Percentiles rank a stretch among this genome's conserved stretches.
These are phyloP conservation scores for Podospora anserina DNA, from an alignment of 495 filamentous ascomycete genomes.

Conservation along the genomic window DNA sequence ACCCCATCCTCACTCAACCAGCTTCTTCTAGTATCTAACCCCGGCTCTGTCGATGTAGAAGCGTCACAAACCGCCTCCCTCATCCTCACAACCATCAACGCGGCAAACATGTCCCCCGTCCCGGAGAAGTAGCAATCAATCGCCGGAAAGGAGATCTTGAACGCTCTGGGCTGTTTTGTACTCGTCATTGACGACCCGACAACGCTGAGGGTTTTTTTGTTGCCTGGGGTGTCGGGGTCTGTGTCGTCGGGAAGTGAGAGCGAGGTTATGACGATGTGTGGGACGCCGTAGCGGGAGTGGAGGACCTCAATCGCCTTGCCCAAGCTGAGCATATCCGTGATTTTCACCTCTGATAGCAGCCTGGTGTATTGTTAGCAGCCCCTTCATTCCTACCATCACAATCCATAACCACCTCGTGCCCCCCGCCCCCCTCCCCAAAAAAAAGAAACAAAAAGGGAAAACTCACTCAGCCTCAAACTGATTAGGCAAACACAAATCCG, in stretches of 20 bases:
- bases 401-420: background rate
- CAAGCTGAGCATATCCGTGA: conserved; percentile 70
- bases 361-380: conserved; percentile 39
- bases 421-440: background rate
- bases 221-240: no score
- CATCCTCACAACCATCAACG: conserved; percentile 82
- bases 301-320: conserved; percentile 69
- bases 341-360: conserved; percentile 76
- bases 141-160: conserved; percentile 78
- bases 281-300: conserved; percentile 71
- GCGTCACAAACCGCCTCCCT: conserved; percentile 74
- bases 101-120: conserved; percentile 97
- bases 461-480: conserved; percentile 94
- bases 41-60: conserved; percentile 30
- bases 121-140: conserved; percentile 92
- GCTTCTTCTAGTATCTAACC: conserved; percentile 49
- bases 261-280: conserved; percentile 92
- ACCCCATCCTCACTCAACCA: conserved; percentile 72
- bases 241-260: conserved; percentile 46
- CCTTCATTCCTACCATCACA: background rate
- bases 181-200: no score
- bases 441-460: background rate
- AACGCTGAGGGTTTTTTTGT: no score
- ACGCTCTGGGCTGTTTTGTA: conserved; percentile 30
- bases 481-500: conserved; percentile 91